Conservation (phyloP, 2,329 filamentous ascomycete species). For the Magnaporthales sp. region DNA sequence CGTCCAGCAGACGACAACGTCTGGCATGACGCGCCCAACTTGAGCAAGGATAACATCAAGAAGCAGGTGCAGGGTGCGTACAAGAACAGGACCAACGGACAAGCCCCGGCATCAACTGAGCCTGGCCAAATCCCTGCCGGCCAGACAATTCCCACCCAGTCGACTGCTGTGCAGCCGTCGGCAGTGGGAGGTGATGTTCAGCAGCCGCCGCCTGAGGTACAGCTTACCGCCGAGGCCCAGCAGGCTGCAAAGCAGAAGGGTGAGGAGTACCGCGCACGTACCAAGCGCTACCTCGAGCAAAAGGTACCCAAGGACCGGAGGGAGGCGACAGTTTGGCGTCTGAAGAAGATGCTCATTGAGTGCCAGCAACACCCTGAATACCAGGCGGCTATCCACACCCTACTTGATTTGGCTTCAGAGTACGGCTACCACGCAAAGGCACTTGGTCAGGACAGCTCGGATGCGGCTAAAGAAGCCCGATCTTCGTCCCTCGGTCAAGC, state of each 20-base stretch:
- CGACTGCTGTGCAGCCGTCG: background rate
- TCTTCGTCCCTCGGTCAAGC: conserved; percentile 54
- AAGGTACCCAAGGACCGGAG: conserved; percentile 92
- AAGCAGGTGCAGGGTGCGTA: conserved; percentile 57
- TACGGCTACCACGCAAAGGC: conserved; percentile 69
- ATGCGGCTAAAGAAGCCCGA: conserved; percentile 65
- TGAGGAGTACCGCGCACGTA: conserved; percentile 27
- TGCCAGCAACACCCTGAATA: conserved; percentile 95
- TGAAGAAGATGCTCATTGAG: conserved; percentile 98
- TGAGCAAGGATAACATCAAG: conserved; percentile 63
- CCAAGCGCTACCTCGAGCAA: conserved; percentile 67
- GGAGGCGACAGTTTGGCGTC: conserved; percentile 81
- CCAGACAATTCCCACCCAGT: background rate
- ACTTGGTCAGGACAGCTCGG: conserved; percentile 54
- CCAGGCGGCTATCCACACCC: conserved; percentile 79
- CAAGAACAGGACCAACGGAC: conserved; percentile 23
- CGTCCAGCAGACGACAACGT: conserved; percentile 80
- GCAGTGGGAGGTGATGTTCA: background rate
- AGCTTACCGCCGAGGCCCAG: conserved; percentile 53
- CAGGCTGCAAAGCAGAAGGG: conserved; percentile 32
- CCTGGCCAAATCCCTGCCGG: background rate
- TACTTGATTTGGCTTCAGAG: conserved; percentile 74
- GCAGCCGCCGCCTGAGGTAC: conserved; percentile 6
- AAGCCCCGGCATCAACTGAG: background rate
- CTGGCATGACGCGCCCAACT: conserved; percentile 81